A percentile compares a stretch with the other conserved stretches of the same genome.
Evolutionary conservation across 306 rosid genomes (phyloP).

Genomic region (Cucurbita ficifolia): DNA sequence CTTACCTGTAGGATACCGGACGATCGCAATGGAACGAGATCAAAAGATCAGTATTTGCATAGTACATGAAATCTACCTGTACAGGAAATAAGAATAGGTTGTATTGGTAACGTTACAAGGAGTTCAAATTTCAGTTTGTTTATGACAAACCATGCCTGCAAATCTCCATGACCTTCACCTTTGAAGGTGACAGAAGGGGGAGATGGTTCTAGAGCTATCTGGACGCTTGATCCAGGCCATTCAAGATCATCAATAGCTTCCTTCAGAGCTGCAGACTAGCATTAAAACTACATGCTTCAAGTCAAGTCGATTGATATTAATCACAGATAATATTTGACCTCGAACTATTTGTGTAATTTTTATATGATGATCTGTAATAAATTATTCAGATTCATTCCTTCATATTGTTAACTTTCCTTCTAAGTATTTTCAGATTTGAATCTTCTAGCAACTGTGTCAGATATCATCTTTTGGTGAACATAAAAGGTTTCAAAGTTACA

Average conservation of each 20-base stretch:
- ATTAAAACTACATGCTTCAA: neutral
- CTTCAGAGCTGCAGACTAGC: constrained; percentile 72
- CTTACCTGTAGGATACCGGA: constrained; percentile 52
- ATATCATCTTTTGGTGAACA: neutral
- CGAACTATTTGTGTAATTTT: neutral
- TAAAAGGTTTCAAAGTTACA: neutral
- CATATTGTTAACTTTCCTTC: neutral
- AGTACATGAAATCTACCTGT: constrained; percentile 79
- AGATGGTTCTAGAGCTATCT: constrained; percentile 49
- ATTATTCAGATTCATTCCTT: neutral
- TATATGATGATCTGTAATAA: neutral
- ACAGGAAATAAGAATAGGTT: neutral
- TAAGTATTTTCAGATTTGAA: neutral
- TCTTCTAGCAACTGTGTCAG: neutral
- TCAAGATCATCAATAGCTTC: constrained; percentile 97
- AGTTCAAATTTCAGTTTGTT: neutral
- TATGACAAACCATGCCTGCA: constrained; percentile 40
- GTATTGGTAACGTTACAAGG: neutral
- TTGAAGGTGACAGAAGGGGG: constrained; percentile 72
- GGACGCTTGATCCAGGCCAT: constrained; percentile 94
- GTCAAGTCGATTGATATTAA: neutral
- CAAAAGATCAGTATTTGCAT: constrained; percentile 70
- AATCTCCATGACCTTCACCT: constrained; percentile 92
- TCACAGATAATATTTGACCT: neutral
- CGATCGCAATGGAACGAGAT: constrained; percentile 71